These are phyloP conservation scores for Ambrosiella beaveri DNA, from an alignment of 2,329 filamentous ascomycete species.

Conservation along the genomic window DNA sequence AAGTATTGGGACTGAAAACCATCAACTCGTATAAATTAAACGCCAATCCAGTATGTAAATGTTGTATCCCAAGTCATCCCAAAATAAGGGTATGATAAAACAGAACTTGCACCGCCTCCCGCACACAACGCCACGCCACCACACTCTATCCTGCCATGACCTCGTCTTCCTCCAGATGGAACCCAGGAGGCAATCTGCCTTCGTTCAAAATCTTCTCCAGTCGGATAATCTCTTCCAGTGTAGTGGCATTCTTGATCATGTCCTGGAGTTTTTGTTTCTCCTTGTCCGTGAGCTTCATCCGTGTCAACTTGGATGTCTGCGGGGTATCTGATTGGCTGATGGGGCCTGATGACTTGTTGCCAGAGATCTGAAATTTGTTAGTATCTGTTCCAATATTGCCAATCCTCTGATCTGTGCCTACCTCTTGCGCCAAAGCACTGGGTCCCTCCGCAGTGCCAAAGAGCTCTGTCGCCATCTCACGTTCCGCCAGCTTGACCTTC, in stretches of 20 bases:
- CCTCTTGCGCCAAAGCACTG: slow-evolving; percentile 60
- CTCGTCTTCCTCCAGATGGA: slow-evolving; percentile 32
- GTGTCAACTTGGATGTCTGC: slow-evolving; percentile 44
- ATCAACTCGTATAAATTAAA: slow-evolving; percentile 3
- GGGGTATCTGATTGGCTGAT: slow-evolving; percentile 16
- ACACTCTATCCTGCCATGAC: slow-evolving; percentile 40
- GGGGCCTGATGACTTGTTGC: slow-evolving; percentile 63
- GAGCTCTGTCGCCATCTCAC: slow-evolving; percentile 55
- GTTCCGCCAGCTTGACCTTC: slow-evolving; percentile 79
- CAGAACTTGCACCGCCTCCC: neutral
- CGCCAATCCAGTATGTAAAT: neutral
- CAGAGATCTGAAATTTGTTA: slow-evolving; percentile 47
- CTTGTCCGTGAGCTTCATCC: slow-evolving; percentile 70
- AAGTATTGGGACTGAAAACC: neutral
- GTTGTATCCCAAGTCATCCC: neutral
- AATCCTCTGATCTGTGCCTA: slow-evolving; percentile 18
- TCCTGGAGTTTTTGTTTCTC: slow-evolving; percentile 76
- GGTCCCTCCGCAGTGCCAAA: slow-evolving; percentile 70
- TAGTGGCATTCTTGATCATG: slow-evolving; percentile 76
- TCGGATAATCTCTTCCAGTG: slow-evolving; percentile 72
- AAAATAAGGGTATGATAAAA: slow-evolving; percentile 5
- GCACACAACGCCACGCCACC: neutral
- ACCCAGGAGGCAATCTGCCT: slow-evolving; percentile 61
- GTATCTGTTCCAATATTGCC: neutral
- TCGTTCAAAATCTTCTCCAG: slow-evolving; percentile 87